Conservation (phyloP, 176 grass and related monocot genomes). For the Raddia distichophylla region DNA sequence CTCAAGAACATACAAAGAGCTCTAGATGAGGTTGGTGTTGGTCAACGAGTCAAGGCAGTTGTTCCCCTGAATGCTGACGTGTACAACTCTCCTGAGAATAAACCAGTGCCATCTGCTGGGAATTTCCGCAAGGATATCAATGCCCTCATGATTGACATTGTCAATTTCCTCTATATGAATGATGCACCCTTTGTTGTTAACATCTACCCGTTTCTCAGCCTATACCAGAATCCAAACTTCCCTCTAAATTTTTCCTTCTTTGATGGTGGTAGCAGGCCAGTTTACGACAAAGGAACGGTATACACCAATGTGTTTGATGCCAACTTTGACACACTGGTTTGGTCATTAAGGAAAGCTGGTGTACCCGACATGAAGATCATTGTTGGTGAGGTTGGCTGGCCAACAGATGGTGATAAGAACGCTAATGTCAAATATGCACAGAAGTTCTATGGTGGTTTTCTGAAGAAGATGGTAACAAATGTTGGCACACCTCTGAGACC, state of each 20-base stretch:
- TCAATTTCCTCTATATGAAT: slow-evolving; percentile 71
- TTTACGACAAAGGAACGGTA: slow-evolving; percentile 65
- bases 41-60: slow-evolving; percentile 62
- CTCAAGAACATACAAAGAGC: slow-evolving; percentile 80
- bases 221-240: slow-evolving; percentile 77
- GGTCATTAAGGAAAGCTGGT: slow-evolving; percentile 76
- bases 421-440: slow-evolving; percentile 66
- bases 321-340: slow-evolving; percentile 82
- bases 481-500: slow-evolving; percentile 70
- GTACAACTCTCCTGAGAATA: slow-evolving; percentile 69
- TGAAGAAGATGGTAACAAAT: slow-evolving; percentile 63
- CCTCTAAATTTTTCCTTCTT: slow-evolving; percentile 83
- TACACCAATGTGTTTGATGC: slow-evolving; percentile 90
- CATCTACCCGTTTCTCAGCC: slow-evolving; percentile 80
- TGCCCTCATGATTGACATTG: slow-evolving; percentile 68
- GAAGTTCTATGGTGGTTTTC: slow-evolving; percentile 79
- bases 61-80: slow-evolving; percentile 82
- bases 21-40: slow-evolving; percentile 61
- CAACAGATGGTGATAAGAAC: slow-evolving; percentile 71
- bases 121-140: slow-evolving; percentile 74
- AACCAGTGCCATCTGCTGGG: slow-evolving; percentile 77
- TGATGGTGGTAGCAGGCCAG: slow-evolving; percentile 54
- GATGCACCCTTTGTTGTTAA: slow-evolving; percentile 82
- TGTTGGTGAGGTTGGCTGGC: slow-evolving; percentile 88
- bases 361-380: slow-evolving; percentile 78